Evolutionary conservation across 495 filamentous ascomycete species (phyloP), one percentile per base, ranked within the genome.

Genomic region (Talaromyces borbonicus): DNA sequence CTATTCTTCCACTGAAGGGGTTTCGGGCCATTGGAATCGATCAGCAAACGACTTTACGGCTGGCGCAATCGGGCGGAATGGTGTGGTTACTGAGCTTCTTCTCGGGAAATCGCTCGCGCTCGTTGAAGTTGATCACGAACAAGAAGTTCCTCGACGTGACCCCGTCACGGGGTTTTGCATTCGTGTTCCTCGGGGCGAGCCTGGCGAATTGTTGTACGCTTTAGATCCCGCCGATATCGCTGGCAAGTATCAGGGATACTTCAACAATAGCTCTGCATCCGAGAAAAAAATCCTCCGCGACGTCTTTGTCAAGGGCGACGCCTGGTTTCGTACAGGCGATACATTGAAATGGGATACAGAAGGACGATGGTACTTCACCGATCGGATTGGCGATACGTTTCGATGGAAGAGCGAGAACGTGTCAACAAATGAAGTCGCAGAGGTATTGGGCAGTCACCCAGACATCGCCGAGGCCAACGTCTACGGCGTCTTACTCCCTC

Each of bases 341-440:
- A 73, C 95, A 18, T 61, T 96, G 15, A 73, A 79, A 27, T 76
- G 73, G 63, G 84, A 88, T 49, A 45, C 45, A 1, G 80, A 95
- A 48, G 85, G 86, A 5, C 70, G 83, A 11, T 81, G 81, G 68
- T 95, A 74, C 62, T 97, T 97, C 62, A 75, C 78, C 33, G 92
- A 98, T 59, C 83, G 89, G 8, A 82, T 97, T 29, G 90, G 90
- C 42, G 90, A 97, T 55, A 96, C 90, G 0, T 97, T 87, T 68
- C 79, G 90, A 14, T 97, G 90, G 90, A 95, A 94, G 69, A 80
- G 79, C 35, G 90, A 97, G 65, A 97, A 96, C 46, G 86, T 95
- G 2, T 90, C 94, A 51, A 90, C 93, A 5, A 75, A 77, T 18
- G 80, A 87, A 42, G 79, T 80, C 0, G 68, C 83, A 2, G 80